A percentile compares a stretch with the other conserved stretches of the same genome.
Evolutionary conservation across 768 basidiomycete genomes (phyloP).

Genomic region (Tulasnella sp.): DNA sequence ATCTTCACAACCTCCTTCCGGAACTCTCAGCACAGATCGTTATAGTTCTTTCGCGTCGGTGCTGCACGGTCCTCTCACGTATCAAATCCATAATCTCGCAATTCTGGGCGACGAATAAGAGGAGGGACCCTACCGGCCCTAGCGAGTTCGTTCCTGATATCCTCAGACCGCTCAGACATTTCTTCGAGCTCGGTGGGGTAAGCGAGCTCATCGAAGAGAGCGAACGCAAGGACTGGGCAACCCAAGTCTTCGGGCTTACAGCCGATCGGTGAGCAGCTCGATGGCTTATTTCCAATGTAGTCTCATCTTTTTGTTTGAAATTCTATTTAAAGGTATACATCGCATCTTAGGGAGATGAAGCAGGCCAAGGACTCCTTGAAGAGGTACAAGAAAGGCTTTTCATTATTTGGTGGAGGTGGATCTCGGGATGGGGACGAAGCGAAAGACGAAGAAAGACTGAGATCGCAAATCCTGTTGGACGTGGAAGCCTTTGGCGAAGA

Average conservation of each 20-base stretch:
- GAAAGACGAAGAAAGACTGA: slow-evolving; percentile 82
- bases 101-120: slow-evolving; percentile 73
- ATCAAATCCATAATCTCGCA: slow-evolving; percentile 86
- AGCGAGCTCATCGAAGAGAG: slow-evolving; percentile 48
- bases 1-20: slow-evolving; percentile 40
- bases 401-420: slow-evolving; percentile 50
- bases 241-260: slow-evolving; percentile 24
- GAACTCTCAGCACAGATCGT: slow-evolving; percentile 54
- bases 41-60: slow-evolving; percentile 62
- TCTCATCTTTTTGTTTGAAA: not conserved
- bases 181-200: slow-evolving; percentile 54
- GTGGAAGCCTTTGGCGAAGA: slow-evolving; percentile 76
- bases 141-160: slow-evolving; percentile 80
- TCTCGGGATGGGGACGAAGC: slow-evolving; percentile 52
- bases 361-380: slow-evolving; percentile 87
- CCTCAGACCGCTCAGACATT: slow-evolving; percentile 63
- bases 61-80: slow-evolving; percentile 70
- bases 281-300: not conserved
- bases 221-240: slow-evolving; percentile 25
- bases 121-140: slow-evolving; percentile 57
- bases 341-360: slow-evolving; percentile 69
- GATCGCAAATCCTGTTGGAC: slow-evolving; percentile 74
- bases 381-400: slow-evolving; percentile 79
- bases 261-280: slow-evolving; percentile 21
- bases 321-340: slow-evolving; percentile 49